phyloP scores from a whole-genome alignment of 805 yeast genomes.

The Lachancea meyersii region DNA sequence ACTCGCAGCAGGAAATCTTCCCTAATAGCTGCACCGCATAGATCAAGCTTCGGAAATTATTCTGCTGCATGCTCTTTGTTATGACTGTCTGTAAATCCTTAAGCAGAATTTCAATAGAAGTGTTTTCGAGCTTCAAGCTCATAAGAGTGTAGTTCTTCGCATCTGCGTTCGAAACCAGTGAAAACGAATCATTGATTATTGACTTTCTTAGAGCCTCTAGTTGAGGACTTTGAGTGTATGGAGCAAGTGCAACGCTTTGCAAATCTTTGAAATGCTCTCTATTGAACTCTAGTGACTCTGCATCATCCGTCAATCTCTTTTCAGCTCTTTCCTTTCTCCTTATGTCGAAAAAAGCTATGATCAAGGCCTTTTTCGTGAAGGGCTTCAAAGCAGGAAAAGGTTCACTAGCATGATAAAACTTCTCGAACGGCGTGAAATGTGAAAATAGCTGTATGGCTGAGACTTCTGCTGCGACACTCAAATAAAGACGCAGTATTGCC shows the following conservation, averaged over 20 bases:
- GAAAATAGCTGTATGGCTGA: conserved; percentile 13
- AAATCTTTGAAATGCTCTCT: neutral
- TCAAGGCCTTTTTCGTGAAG: conserved; percentile 16
- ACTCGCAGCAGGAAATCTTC: conserved; percentile 21
- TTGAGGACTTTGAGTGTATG: conserved; percentile 19
- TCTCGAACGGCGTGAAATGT: conserved; percentile 17
- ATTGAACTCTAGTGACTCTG: conserved; percentile 1
- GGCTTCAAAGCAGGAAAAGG: conserved; percentile 7
- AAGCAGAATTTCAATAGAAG: conserved; percentile 8
- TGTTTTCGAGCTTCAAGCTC: conserved; percentile 9
- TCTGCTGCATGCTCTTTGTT: conserved; percentile 14
- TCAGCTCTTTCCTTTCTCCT: conserved; percentile 14
- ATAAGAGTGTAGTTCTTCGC: conserved; percentile 3
- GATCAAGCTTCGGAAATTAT: conserved; percentile 14
- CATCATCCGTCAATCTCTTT: conserved; percentile 4
- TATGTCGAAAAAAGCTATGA: conserved; percentile 20
- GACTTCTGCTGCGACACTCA: conserved; percentile 11
- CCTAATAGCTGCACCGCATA: conserved; percentile 20
- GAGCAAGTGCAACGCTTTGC: neutral
- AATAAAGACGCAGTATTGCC: conserved; percentile 21
- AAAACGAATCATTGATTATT: conserved; percentile 7
- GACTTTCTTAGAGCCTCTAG: conserved; percentile 19
- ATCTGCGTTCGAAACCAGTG: neutral
- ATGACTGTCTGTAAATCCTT: conserved; percentile 16
- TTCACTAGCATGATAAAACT: conserved; percentile 14